Evolutionary conservation across 768 basidiomycete genomes (phyloP).

Genomic region (Lactifluus piperatus): DNA sequence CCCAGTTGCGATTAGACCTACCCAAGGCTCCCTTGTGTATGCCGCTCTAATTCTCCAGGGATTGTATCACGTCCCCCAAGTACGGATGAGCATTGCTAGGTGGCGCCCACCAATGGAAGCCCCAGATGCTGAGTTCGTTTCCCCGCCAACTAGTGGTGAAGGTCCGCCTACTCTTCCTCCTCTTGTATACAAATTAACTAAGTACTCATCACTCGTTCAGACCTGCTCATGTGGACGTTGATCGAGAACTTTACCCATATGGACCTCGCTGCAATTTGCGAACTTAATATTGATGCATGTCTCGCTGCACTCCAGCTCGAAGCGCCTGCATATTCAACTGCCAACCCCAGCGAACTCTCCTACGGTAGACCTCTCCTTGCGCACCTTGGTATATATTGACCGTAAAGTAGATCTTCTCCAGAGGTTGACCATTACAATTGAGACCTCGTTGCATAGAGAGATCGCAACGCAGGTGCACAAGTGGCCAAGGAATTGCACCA

Average conservation of each 20-base stretch:
- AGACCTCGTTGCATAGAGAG: conserved; percentile 24
- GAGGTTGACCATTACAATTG: conserved; percentile 35
- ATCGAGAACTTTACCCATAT: conserved; percentile 62
- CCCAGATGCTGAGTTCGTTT: conserved; percentile 18
- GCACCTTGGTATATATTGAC: conserved; percentile 10
- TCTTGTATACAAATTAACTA: conserved; percentile 12
- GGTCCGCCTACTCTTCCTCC: conserved; percentile 24
- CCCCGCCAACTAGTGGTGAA: conserved; percentile 27
- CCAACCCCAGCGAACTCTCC: conserved; percentile 36
- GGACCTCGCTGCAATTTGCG: conserved; percentile 52
- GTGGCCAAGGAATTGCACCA: conserved; percentile 28
- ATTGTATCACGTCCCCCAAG: conserved; percentile 63
- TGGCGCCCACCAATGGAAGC: conserved; percentile 25
- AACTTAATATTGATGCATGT: conserved; percentile 45
- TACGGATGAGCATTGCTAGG: conserved; percentile 36
- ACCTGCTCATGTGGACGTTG: conserved; percentile 43
- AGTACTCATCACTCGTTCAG: conserved; percentile 25
- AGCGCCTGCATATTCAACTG: conserved; percentile 29
- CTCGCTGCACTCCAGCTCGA: conserved; percentile 39
- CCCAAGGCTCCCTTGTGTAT: conserved; percentile 41
- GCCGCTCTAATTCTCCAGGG: conserved; percentile 58
- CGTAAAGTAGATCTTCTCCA: conserved; percentile 41
- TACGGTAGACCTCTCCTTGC: conserved; percentile 7
- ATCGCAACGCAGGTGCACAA: conserved; percentile 30
- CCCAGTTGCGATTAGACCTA: conserved; percentile 63